Evolutionary conservation across 768 basidiomycete genomes (phyloP), one percentile per base, ranked within the genome.

Genomic region (Gymnopilus dilepis): DNA sequence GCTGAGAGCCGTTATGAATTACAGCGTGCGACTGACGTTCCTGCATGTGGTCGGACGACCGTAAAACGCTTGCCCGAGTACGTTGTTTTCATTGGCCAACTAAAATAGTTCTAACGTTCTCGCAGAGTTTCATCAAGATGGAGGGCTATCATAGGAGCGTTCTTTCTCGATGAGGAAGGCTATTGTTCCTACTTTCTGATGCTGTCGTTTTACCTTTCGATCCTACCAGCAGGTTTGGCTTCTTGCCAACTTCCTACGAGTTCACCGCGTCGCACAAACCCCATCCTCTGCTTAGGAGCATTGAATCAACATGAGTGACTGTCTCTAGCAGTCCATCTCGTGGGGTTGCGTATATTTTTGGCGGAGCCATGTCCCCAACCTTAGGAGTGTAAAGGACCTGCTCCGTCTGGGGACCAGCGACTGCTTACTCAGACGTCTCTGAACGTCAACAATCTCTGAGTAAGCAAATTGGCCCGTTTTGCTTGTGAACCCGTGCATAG

Each of bases 241-340:
- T n/a, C n/a, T n/a, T n/a, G 21, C 45, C 45, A 17, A 11, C 33
- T 8, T 19, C 11, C 19, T n/a, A 17, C 33, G 17, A 52, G 31
- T 52, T 52, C 51, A 9, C 34, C 38, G 22, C 38, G 33, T 54
- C 52, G 21, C 47, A 13, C 47, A 50, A 50, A 50, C 47, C 26
- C 47, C 47, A 50, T 31, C 28, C n/a, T 13, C 28, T 12, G 21
- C n/a, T 6, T 5, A 8, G 26, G 22, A 53, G 21, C 28, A 33
- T 53, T 22, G 15, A 22, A 37, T 38, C 13, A 19, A 53, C 21
- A 12, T 53, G 52, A 53, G 8, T 34, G 34, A 12, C 15, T 24
- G 17, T 38, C 22, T 13, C 13, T 38, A 37, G 15, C 8, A 15
- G 9, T 13, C 1, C 2, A 6, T 19, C 38, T 24, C 19, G 34